Evolutionary conservation across 164 flowering plant species (phyloP).

Genomic region (Chimonanthus salicifolius): DNA sequence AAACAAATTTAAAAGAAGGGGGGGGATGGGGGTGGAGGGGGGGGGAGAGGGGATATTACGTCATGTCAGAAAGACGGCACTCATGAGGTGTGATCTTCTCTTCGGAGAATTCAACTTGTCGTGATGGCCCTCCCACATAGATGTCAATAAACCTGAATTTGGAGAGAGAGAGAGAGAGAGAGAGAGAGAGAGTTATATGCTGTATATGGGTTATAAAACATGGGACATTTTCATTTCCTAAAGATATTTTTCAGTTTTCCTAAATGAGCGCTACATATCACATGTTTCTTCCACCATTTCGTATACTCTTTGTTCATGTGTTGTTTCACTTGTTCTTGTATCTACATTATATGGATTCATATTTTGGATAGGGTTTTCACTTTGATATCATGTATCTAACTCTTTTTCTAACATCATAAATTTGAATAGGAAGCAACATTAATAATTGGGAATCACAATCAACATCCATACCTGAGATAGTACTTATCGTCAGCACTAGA

Average conservation of each 20-base stretch:
- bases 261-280: no score
- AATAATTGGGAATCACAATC: neutral
- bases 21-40: neutral
- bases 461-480: conserved; percentile 38
- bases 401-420: neutral
- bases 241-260: no score
- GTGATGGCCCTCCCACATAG: conserved; percentile 56
- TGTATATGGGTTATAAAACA: no score
- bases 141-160: conserved; percentile 52
- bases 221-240: no score
- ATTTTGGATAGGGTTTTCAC: no score
- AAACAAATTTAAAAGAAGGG: neutral
- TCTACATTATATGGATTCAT: no score
- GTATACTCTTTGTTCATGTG: no score
- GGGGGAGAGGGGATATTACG: conserved; percentile 29
- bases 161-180: no score
- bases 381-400: no score
- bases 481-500: conserved; percentile 32
- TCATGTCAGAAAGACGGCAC: conserved; percentile 72
- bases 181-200: no score
- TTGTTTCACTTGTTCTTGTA: no score
- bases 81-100: conserved; percentile 51
- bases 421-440: neutral
- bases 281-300: no score
- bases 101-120: conserved; percentile 21